Conservation (phyloP, 2,329 filamentous ascomycete species). For the Aspergillus brasiliensis region DNA sequence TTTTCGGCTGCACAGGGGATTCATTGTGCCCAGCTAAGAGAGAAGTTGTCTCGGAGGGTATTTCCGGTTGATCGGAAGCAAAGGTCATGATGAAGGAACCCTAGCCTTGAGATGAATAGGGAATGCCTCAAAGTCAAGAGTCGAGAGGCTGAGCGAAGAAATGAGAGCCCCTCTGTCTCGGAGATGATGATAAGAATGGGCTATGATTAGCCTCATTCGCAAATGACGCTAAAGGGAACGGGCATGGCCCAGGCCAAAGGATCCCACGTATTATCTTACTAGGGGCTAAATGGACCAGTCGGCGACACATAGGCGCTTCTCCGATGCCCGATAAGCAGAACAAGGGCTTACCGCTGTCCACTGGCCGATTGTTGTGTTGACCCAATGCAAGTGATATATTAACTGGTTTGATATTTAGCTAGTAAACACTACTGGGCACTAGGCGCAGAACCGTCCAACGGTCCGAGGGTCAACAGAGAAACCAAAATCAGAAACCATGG, state of each 20-base stretch:
- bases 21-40: neutral
- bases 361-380: neutral
- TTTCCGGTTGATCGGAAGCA: neutral
- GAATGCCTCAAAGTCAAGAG: neutral
- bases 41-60: neutral
- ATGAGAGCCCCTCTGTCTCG: neutral
- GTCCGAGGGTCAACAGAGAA: neutral
- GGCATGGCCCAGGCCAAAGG: neutral
- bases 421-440: neutral
- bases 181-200: neutral
- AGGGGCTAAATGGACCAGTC: neutral
- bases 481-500: slow-evolving; percentile 3
- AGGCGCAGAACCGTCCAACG: neutral
- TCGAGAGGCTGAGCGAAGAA: neutral
- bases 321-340: neutral
- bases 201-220: neutral
- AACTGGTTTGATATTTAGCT: neutral
- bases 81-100: neutral
- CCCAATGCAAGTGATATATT: neutral
- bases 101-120: neutral
- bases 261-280: neutral
- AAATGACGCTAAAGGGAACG: neutral
- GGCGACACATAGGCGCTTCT: neutral
- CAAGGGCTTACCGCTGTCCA: too few species aligned
- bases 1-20: neutral